Conservation (phyloP, 1,139 yeast genomes). For the Sugiyamaella paludigena region DNA sequence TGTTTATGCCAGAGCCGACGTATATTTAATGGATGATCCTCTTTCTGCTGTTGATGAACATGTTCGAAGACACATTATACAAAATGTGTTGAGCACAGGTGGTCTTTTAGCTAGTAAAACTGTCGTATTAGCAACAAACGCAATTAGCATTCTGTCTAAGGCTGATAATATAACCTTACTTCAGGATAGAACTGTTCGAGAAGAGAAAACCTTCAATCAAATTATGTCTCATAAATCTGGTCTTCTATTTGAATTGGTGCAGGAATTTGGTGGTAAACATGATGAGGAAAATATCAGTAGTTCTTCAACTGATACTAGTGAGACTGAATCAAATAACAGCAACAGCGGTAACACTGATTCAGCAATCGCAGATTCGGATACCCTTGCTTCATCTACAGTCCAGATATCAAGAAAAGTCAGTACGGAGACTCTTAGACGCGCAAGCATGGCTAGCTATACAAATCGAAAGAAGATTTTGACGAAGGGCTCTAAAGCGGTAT, state of each 20-base stretch:
- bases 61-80: conserved; percentile 67
- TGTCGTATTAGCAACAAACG: conserved; percentile 74
- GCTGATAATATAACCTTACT: conserved; percentile 63
- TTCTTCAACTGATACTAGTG: conserved; percentile 1
- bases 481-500: no score
- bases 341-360: background rate
- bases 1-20: conserved; percentile 79
- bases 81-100: conserved; percentile 52
- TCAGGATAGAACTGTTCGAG: conserved; percentile 55
- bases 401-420: conserved; percentile 23
- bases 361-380: conserved; percentile 15
- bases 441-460: conserved; percentile 57
- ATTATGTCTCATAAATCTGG: conserved; percentile 29
- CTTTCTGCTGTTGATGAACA: conserved; percentile 85
- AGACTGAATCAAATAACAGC: conserved; percentile 3
- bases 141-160: conserved; percentile 66
- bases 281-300: conserved; percentile 8
- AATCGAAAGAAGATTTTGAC: conserved; percentile 30
- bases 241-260: conserved; percentile 30
- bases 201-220: conserved; percentile 31
- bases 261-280: conserved; percentile 39
- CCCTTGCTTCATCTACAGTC: conserved; percentile 15
- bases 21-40: conserved; percentile 74
- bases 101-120: conserved; percentile 75
- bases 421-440: conserved; percentile 59